phyloP scores from a whole-genome alignment of 352 stramenopile species.

The Globisporangium nunn region DNA sequence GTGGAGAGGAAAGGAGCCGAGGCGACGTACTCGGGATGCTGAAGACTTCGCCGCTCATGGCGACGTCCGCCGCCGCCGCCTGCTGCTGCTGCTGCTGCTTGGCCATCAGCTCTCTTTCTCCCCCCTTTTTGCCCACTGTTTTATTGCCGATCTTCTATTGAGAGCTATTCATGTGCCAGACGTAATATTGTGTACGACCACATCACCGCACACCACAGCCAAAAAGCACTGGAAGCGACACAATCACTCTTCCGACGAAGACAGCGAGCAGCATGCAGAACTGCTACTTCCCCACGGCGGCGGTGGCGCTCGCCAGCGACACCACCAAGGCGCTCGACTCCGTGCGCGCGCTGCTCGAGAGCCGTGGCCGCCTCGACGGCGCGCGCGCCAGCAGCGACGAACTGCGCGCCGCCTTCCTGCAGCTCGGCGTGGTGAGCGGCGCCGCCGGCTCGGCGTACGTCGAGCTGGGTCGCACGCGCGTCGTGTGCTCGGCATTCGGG shows the following conservation, averaged over 20 bases:
- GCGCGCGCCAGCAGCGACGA: conserved; percentile 59
- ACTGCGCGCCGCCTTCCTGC: conserved; percentile 83
- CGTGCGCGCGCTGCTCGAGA: conserved; percentile 22
- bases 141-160: not conserved
- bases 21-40: conserved; percentile 38
- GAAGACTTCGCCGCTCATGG: conserved; percentile 25
- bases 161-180: no score
- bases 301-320: conserved; percentile 11
- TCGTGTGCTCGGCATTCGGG: conserved; percentile 86
- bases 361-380: conserved; percentile 24
- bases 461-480: conserved; percentile 80
- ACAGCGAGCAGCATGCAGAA: conserved; percentile 58
- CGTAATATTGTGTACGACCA: no score
- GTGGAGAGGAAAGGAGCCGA: no score
- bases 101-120: conserved; percentile 14
- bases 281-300: conserved; percentile 62
- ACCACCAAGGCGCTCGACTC: conserved; percentile 3
- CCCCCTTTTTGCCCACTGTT: not conserved
- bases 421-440: conserved; percentile 69
- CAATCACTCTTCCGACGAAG: not conserved
- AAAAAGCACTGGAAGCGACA: conserved; percentile 8
- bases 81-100: conserved; percentile 9
- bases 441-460: conserved; percentile 87
- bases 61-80: conserved; percentile 14
- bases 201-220: not conserved